Evolutionary conservation across 768 basidiomycete species (phyloP), one percentile per base, ranked within the genome.

Genomic region (Kwoniella dendrophila): DNA sequence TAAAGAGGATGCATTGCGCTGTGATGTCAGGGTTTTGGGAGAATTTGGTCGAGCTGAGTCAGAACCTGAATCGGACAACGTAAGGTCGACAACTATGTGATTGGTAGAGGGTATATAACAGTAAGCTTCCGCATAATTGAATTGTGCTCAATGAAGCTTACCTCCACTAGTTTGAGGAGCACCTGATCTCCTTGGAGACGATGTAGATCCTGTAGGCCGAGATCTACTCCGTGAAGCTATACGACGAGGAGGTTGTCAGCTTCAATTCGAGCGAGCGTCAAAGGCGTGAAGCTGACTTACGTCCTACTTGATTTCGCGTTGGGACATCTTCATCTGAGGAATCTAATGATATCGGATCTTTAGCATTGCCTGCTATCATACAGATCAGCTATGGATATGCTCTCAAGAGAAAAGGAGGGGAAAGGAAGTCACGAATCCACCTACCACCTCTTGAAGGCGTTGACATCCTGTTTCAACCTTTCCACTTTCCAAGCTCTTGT

Each of bases 251-350:
- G 16, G 5, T 24, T 3, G 12, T 47, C 34, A 58, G 41, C 27
- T 58, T 51, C 3, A 51, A 22, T 30, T n/a, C 49, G 30, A 51
- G 8, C 8, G n/a, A n/a, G 51, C 32, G 29, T 6, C 38, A 26
- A 24, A 43, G 30, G 2, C 30, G 43, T 3, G n/a, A 20, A 18
- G 18, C 16, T n/a, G 11, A 56, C 60, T 62, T 45, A 62, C 60
- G 60, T 29, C 60, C 60, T 14, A 51, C 59, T 53, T 58, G 56
- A 33, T 30, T 56, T n/a, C 34, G 50, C 5, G n/a, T 43, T 18
- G 60, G 24, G 18, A 10, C 18, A 22, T 48, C 41, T n/a, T 60
- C 60, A 27, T 62, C 60, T 16, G 60, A 56, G 2, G 45, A 56
- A 4, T 56, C 60, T 10, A 62, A 45, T 1, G 55, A 22, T 3